Evolutionary conservation across 371 early-diverging fungal genomes (phyloP), one percentile per base, ranked within the genome.

Genomic region (Mortierella sp.): DNA sequence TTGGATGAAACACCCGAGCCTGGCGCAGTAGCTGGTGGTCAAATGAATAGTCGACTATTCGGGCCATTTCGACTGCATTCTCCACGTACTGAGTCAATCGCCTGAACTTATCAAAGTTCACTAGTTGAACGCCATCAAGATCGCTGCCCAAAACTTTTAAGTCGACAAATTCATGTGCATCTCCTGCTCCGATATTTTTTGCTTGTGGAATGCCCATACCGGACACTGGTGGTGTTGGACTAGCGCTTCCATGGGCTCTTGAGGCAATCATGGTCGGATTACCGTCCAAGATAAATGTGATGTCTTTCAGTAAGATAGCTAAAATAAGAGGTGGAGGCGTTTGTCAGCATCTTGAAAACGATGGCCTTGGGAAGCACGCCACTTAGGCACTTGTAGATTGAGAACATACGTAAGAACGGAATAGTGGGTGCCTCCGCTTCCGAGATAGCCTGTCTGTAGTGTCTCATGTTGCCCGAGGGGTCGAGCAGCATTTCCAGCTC

Each of bases 71-170:
- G 12, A 76, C 76, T 1, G 65, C 64, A 23, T 76, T 52, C 27
- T 76, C 76, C n/a, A 79, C 79, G 50, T 78, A 78, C 46, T 69
- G 71, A 9, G 65, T 58, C 55, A 80, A 37, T 15, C 57, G 72
- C 8, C 84, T 42, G 62, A 84, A 86, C 66, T 83, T 84, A 54
- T 86, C 87, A 60, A 85, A 86, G 54, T 86, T 86, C 50, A 86
- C 76, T 42, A 85, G 32, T 23, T 51, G 56, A 11, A 17, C 47
- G 15, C 24, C 56, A 11, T 44, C 51, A 17, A 27, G 34, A 24
- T 14, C 6, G 46, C 8, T 52, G 30, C 9, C 17, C 19, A 32
- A n/a, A 6, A 34, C 41, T 32, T 26, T 17, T 34, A 48, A 27
- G 19, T 53, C 53, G 37, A 19, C 17, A 19, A 19, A 34, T 11